Conservation (phyloP, 345 rosid species). For the Pugionium cornutum region DNA sequence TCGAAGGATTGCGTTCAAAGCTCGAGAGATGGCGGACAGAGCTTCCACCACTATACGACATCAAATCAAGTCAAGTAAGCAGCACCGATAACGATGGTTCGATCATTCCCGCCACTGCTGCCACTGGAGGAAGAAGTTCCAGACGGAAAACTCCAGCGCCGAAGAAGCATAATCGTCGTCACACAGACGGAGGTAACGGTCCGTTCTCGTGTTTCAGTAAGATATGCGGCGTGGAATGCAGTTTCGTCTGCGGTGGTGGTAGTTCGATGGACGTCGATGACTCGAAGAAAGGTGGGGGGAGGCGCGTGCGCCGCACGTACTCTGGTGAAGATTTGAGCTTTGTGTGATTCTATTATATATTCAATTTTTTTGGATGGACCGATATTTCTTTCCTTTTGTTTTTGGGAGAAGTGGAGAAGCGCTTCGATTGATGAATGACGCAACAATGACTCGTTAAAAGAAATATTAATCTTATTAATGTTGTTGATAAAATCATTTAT, state of each 20-base stretch:
- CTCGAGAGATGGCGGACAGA: slow-evolving; percentile 81
- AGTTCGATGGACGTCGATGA: background rate
- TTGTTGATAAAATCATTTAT: slow-evolving; percentile 2
- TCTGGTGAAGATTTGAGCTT: slow-evolving; percentile 38
- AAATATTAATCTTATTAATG: background rate
- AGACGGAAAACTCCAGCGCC: slow-evolving; percentile 22
- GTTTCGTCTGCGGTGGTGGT: slow-evolving; percentile 62
- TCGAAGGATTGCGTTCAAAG: slow-evolving; percentile 79
- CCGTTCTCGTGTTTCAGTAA: slow-evolving; percentile 70
- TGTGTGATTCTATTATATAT: slow-evolving; percentile 23
- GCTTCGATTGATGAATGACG: background rate
- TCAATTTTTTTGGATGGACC: slow-evolving; percentile 11
- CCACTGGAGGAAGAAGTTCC: slow-evolving; percentile 30
- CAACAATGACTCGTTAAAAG: slow-evolving; percentile 15
- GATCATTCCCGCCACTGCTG: background rate
- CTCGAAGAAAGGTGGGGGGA: slow-evolving; percentile 24
- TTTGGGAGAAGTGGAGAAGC: background rate
- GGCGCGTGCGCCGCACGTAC: slow-evolving; percentile 18
- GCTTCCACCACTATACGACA: slow-evolving; percentile 61
- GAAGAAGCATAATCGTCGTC: slow-evolving; percentile 40
- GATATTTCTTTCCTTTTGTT: background rate
- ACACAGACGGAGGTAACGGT: slow-evolving; percentile 43
- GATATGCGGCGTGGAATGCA: slow-evolving; percentile 67
- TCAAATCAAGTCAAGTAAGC: slow-evolving; percentile 43
- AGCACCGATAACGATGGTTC: slow-evolving; percentile 22